Conservation (phyloP, 306 rosid genomes). For the Vigna hirtella region DNA sequence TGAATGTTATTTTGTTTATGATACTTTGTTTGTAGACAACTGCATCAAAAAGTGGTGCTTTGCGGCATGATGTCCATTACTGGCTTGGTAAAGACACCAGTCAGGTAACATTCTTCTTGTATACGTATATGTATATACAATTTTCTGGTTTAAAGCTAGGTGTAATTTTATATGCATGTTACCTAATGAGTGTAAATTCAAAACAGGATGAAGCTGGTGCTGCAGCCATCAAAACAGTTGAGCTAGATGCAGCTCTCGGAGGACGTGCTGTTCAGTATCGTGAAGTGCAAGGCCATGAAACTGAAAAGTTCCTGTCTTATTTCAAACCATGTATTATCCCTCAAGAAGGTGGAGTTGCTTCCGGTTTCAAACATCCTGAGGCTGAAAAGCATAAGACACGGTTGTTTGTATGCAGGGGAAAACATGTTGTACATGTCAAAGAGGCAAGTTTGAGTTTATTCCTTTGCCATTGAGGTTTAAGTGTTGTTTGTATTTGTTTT, state of each 20-base stretch:
- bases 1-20: constrained; percentile 31
- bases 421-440: constrained; percentile 93
- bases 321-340: constrained; percentile 96
- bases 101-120: constrained; percentile 56
- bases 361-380: constrained; percentile 85
- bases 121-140: too few species aligned
- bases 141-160: constrained; percentile 20
- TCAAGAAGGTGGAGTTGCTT: constrained; percentile 85
- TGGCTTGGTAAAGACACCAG: constrained; percentile 95
- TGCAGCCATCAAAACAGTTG: constrained; percentile 94
- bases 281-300: constrained; percentile 93
- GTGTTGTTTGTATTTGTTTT: constrained; percentile 16
- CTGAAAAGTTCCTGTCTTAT: constrained; percentile 84
- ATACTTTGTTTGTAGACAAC: constrained; percentile 63
- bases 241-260: constrained; percentile 94
- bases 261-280: constrained; percentile 98
- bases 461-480: constrained; percentile 41
- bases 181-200: constrained; percentile 29
- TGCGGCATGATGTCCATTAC: constrained; percentile 90
- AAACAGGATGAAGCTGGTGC: constrained; percentile 91
- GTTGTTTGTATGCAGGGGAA: constrained; percentile 85
- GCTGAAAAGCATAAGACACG: constrained; percentile 78
- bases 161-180: constrained; percentile 32
- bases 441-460: constrained; percentile 68
- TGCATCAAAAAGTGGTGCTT: constrained; percentile 78